Base-by-base conservation (phyloP, 208 protist species). In the Pavlovales sp. region DNA sequence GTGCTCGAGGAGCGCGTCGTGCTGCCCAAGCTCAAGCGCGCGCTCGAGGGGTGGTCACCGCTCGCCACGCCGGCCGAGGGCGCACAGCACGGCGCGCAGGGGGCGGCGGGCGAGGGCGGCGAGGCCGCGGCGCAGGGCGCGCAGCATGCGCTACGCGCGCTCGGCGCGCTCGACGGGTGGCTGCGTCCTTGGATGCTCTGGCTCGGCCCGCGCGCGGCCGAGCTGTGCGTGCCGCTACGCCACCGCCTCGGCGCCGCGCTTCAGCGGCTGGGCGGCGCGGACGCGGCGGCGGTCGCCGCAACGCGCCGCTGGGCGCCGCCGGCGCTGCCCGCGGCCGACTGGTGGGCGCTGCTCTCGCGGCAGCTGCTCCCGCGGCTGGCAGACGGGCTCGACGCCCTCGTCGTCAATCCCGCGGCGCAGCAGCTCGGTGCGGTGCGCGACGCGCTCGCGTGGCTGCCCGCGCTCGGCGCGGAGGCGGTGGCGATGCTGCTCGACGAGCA, bases 361-460 rank as follows among this genome's bases (percentile, higher is more conserved):
- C 26, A 30, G 38, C 28, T 86, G 14, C 0, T 66, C 18, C 57
- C 57, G 37, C n/a, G 40, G 7, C 47, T 86, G 0, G 30, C 39
- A 40, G 42, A 47, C 11, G 4, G 11, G 30, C 32, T 84, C 11
- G 44, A 38, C 32, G 44, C 57, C 18, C 36, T 77, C 36, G 47
- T 28, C 0, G 10, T 86, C 57, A 86, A 86, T 57, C 82, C 82
- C 18, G 82, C 82, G 34, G 37, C 4, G 36, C 82, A 86, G 37
- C 0, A 75, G 0, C 26, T 77, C 30, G 8, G 34, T 0, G 34
- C 82, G 7, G 14, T 86, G 10, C 57, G 34, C 47, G 47, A 0
- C 34, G 57, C 66, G 57, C 36, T 86, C 36, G 36, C n/a, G 0
- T 86, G 82, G 82, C 8, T 22, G 2, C 44, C 2, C 44, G 8